These are phyloP conservation scores for Lactarius hatsudake DNA, from an alignment of 768 basidiomycete genomes.

Conservation along the genomic window DNA sequence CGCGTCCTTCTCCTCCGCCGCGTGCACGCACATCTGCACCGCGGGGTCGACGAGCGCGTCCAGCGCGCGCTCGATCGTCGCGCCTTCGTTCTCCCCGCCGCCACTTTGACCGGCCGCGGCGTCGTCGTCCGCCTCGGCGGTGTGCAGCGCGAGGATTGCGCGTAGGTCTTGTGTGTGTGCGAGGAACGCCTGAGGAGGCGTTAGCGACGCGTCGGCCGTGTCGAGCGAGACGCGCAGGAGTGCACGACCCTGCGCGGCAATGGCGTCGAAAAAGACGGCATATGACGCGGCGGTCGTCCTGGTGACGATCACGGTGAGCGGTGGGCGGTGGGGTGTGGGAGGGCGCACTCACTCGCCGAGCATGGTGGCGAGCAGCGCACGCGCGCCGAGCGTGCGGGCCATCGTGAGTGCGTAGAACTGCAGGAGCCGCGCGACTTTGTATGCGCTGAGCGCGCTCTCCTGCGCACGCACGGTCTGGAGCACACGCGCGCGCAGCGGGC, in stretches of 20 bases:
- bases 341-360: constrained; percentile 78
- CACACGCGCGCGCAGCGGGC: constrained; percentile 88
- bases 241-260: constrained; percentile 78
- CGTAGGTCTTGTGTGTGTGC: constrained; percentile 82
- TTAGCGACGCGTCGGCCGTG: constrained; percentile 62
- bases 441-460: constrained; percentile 88
- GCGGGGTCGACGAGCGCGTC: constrained; percentile 85
- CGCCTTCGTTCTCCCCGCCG: background rate
- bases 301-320: background rate
- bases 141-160: constrained; percentile 71
- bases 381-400: constrained; percentile 85
- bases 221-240: constrained; percentile 55
- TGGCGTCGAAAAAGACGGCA: constrained; percentile 82
- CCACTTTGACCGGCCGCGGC: constrained; percentile 3
- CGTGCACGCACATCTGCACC: constrained; percentile 66
- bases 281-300: constrained; percentile 83
- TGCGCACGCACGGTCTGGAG: constrained; percentile 91
- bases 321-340: background rate
- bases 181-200: constrained; percentile 74
- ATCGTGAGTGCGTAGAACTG: constrained; percentile 95
- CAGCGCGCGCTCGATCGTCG: constrained; percentile 68
- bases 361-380: constrained; percentile 71
- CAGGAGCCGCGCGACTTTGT: constrained; percentile 91
- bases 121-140: constrained; percentile 33
- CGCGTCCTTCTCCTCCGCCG: constrained; percentile 68